These are phyloP conservation scores for Russula sp. DNA, from an alignment of 768 basidiomycete species.

Conservation along the genomic window DNA sequence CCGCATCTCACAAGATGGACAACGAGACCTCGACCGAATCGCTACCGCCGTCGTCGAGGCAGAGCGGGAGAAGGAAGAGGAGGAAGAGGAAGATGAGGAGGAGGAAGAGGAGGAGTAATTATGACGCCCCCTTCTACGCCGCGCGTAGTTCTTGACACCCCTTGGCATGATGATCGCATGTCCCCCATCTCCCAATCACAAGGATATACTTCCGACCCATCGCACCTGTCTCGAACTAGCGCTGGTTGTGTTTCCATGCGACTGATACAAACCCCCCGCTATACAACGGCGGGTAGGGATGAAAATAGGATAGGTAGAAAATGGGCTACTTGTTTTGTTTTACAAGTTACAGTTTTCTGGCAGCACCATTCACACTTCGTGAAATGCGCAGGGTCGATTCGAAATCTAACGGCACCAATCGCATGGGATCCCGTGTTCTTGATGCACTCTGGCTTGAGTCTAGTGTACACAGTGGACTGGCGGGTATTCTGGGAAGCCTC, in stretches of 20 bases:
- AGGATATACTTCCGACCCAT: constrained; percentile 4
- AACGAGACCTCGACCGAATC: constrained; percentile 92
- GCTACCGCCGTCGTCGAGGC: constrained; percentile 85
- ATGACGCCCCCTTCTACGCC: not conserved
- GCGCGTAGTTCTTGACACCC: constrained; percentile 9
- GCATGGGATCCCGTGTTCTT: not conserved
- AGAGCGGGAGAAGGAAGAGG: constrained; percentile 66
- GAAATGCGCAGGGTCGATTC: not conserved
- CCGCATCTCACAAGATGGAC: constrained; percentile 94
- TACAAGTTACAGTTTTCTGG: not conserved
- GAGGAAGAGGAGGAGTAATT: constrained; percentile 42
- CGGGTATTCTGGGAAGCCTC: too few species aligned
- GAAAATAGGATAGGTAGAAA: not conserved
- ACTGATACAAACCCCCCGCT: not conserved
- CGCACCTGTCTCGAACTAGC: not conserved
- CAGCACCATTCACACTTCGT: not conserved
- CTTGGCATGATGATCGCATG: constrained; percentile 15
- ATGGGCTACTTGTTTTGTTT: not conserved
- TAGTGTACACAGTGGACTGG: not conserved
- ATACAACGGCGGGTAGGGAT: not conserved
- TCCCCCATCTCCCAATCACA: not conserved
- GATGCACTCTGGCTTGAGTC: not conserved
- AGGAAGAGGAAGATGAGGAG: constrained; percentile 58
- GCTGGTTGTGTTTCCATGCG: not conserved
- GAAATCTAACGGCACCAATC: not conserved